A percentile compares a stretch with the other conserved stretches of the same genome.
These are phyloP conservation scores for Candida endomychidarum DNA, from an alignment of 805 yeast genomes.

Conservation along the genomic window DNA sequence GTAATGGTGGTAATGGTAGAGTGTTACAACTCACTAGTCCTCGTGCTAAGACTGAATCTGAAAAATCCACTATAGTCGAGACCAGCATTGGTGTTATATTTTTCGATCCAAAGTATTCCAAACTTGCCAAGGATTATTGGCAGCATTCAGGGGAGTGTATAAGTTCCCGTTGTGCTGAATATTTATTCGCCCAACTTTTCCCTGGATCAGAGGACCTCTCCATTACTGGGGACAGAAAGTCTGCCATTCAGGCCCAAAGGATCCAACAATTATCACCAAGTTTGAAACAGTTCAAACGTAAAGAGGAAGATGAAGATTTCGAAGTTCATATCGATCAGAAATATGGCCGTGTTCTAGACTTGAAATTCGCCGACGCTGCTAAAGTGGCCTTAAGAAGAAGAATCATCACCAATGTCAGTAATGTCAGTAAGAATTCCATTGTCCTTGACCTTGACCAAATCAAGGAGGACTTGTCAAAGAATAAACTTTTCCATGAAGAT, in stretches of 20 bases:
- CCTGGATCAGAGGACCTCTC: constrained; percentile 12
- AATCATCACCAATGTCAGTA: constrained; percentile 62
- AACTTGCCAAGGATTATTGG: constrained; percentile 86
- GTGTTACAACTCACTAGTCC: constrained; percentile 74
- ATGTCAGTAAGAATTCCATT: background rate
- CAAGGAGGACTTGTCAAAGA: constrained; percentile 19
- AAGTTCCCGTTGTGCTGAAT: constrained; percentile 87
- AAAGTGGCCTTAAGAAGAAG: constrained; percentile 71
- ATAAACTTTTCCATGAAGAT: constrained; percentile 38
- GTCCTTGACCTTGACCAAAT: constrained; percentile 6
- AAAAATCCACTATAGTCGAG: constrained; percentile 58
- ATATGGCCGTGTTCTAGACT: constrained; percentile 84
- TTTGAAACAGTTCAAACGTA: constrained; percentile 19
- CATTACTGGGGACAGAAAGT: constrained; percentile 20
- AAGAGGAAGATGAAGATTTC: constrained; percentile 28
- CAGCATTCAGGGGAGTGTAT: constrained; percentile 98
- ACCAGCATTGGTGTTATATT: constrained; percentile 78
- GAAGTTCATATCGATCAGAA: constrained; percentile 79
- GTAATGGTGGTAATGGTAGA: constrained; percentile 38
- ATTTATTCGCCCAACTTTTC: constrained; percentile 62
- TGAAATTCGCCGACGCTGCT: constrained; percentile 73
- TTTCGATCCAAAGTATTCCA: constrained; percentile 57
- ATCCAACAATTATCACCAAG: constrained; percentile 17
- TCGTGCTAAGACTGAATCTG: constrained; percentile 59
- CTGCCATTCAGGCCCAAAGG: constrained; percentile 30